phyloP scores from a whole-genome alignment of 176 grass and related monocot species.

The Neostapfia colusana region DNA sequence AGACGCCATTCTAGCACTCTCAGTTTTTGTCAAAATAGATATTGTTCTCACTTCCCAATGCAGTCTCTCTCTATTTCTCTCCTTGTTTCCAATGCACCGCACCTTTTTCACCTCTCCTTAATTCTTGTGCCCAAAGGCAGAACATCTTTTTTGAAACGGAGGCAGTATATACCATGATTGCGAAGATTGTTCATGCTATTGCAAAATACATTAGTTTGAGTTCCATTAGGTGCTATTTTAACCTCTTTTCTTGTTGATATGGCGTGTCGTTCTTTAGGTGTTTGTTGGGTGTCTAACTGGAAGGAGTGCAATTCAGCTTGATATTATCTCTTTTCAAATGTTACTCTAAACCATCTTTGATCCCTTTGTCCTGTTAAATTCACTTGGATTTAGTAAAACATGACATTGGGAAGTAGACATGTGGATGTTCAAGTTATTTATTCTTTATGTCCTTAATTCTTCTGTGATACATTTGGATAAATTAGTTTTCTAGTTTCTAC shows the following conservation, averaged over 20 bases:
- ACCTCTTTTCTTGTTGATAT: neutral
- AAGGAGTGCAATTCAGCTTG: neutral
- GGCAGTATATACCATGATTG: neutral
- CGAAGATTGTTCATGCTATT: neutral
- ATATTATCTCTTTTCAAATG: neutral
- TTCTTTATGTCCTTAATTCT: constrained; percentile 7
- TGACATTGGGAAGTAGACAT: neutral
- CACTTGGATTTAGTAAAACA: neutral
- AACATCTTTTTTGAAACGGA: no score
- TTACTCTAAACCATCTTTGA: neutral
- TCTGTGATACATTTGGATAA: constrained; percentile 4
- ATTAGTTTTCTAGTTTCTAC: neutral
- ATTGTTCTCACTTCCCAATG: no score
- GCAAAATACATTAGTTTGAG: neutral
- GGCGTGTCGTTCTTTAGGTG: neutral
- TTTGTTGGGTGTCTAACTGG: neutral
- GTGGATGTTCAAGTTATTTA: neutral
- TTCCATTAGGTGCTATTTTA: neutral
- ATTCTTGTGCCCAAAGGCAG: no score
- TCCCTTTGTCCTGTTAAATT: constrained; percentile 12
- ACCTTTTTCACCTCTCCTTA: no score
- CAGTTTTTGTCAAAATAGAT: no score
- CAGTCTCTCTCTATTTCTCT: no score
- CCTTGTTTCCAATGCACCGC: no score
- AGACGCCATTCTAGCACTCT: no score